Percentiles rank a stretch among this genome's conserved stretches.
phyloP scores from a whole-genome alignment of 805 yeast species.

The Diddensiella transvaalensis region DNA sequence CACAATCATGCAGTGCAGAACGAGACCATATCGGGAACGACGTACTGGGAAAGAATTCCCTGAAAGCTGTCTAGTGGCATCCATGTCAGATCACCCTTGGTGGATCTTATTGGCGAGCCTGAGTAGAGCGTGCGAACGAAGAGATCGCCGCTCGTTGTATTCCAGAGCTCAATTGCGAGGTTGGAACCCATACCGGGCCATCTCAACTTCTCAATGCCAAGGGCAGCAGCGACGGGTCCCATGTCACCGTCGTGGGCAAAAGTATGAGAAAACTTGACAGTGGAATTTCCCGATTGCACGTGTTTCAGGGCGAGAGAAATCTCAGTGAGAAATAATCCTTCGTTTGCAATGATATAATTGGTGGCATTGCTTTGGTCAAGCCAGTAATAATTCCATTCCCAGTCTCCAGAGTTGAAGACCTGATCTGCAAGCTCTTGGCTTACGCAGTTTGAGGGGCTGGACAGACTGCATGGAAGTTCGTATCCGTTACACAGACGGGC shows the following conservation, averaged over 20 bases:
- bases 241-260: constrained; percentile 44
- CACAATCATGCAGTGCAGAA: not conserved
- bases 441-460: constrained; percentile 27
- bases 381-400: constrained; percentile 42
- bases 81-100: constrained; percentile 7
- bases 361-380: constrained; percentile 36
- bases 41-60: not conserved
- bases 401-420: constrained; percentile 43
- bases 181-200: constrained; percentile 52
- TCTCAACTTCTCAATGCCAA: constrained; percentile 36
- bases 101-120: constrained; percentile 7
- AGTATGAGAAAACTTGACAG: constrained; percentile 38
- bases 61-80: constrained; percentile 4
- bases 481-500: constrained; percentile 39
- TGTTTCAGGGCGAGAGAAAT: constrained; percentile 32
- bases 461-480: constrained; percentile 35
- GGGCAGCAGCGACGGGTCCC: constrained; percentile 35
- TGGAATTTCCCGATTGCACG: constrained; percentile 31
- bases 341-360: constrained; percentile 33
- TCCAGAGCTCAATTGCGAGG: constrained; percentile 40
- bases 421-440: constrained; percentile 36
- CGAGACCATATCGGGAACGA: not conserved
- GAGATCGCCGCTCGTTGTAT: constrained; percentile 23
- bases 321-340: constrained; percentile 40
- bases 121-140: constrained; percentile 37